Base-by-base conservation (phyloP, 805 yeast species). In the Candida insectorum region DNA sequence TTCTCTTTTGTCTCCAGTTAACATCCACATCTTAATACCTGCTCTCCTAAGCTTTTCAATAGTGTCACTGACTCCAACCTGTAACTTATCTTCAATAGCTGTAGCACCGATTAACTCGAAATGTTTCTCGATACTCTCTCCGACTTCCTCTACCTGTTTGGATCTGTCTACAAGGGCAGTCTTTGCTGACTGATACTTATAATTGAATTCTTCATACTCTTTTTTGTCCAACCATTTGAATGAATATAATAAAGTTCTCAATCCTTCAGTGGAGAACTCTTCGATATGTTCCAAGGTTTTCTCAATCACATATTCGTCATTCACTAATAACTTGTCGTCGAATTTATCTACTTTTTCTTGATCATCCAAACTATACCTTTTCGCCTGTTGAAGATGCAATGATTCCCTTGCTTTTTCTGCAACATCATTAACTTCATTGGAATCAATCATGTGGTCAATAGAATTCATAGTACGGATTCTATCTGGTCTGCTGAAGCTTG, bases 1-100 rank as follows among this genome's bases (percentile, higher is more conserved):
- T 58, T 93, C 99, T 39, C 97, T 70, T 54, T 94, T 94, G 56
- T 93, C 99, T 28, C 99, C 99, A 0, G 99, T 93, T 30, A 93
- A 66, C 97, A 93, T 93, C 99, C 99, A 93, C 69, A 93, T 62
- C 50, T 82, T 86, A 37, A 93, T 87, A 2, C 96, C 96, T 0
- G 99, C 97, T 43, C 94, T 71, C 47, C 95, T 75, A 31, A 93
- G 70, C 51, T 87, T 88, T 38, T 87, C 97, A 43, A 93, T 89
- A 0, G 97, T 77, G 34, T 89, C 96, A 15, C 97, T 83, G 5
- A 93, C 98, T n/a, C 98, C 99, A 16, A 81, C 83, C 60, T 93
- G 99, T 24, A 93, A 69, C 52, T 91, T 93, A 54, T 93, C 99
- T 54, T 93, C 99, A 41, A 93, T 93, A 0, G 97, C 98, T 4